Conservation (phyloP, 1,139 yeast species). For the Yamadazyma dendronema region DNA sequence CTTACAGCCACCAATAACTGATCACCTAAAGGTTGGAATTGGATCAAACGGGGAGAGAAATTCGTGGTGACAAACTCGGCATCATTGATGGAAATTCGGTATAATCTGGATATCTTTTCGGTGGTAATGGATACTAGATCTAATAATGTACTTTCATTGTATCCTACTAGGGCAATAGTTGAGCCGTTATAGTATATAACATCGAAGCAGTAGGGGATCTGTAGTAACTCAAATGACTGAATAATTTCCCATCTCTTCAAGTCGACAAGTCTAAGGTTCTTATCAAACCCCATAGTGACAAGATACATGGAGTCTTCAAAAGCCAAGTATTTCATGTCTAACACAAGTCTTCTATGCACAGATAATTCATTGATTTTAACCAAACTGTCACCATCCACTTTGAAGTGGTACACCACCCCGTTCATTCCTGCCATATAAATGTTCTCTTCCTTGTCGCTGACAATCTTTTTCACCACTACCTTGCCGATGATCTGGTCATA, state of each 20-base stretch:
- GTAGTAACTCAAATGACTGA: constrained; percentile 32
- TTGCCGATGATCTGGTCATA: constrained; percentile 13
- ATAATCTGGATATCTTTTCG: constrained; percentile 20
- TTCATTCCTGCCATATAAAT: constrained; percentile 40
- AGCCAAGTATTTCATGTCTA: constrained; percentile 26
- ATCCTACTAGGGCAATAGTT: constrained; percentile 51
- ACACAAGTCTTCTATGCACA: constrained; percentile 32
- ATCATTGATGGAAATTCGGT: constrained; percentile 64
- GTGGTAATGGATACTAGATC: constrained; percentile 27
- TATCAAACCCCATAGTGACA: constrained; percentile 67
- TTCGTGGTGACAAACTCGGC: constrained; percentile 71
- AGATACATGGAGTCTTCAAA: constrained; percentile 30
- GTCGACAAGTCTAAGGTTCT: constrained; percentile 32
- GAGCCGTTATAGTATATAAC: constrained; percentile 21
- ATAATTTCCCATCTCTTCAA: constrained; percentile 19
- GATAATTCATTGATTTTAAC: constrained; percentile 15
- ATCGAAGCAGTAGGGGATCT: constrained; percentile 50
- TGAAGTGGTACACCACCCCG: constrained; percentile 25
- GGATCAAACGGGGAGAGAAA: constrained; percentile 58
- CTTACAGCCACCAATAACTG: constrained; percentile 49
- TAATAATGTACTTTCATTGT: constrained; percentile 59
- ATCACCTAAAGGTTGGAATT: constrained; percentile 17
- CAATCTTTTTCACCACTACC: constrained; percentile 36
- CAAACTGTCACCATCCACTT: constrained; percentile 9
- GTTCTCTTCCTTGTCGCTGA: constrained; percentile 15